Evolutionary conservation across 768 basidiomycete genomes (phyloP).

Genomic region (Aureoboletus auriporus): DNA sequence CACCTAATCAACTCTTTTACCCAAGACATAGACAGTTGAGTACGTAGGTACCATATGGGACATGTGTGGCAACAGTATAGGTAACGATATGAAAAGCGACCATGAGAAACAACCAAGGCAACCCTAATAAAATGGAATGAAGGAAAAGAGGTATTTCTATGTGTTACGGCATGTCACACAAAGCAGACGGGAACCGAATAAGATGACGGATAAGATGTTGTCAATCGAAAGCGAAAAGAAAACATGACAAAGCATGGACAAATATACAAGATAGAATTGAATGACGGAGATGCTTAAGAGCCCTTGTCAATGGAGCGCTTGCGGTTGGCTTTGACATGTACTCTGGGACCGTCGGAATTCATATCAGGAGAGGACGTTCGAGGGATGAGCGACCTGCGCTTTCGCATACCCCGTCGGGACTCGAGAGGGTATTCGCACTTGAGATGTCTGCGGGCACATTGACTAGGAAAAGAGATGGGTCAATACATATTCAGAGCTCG

Average conservation of each 20-base stretch:
- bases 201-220: conserved; percentile 30
- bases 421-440: conserved; percentile 69
- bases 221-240: conserved; percentile 12
- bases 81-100: conserved; percentile 1
- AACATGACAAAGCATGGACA: conserved; percentile 22
- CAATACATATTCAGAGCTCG: conserved; percentile 18
- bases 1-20: too few relatives aligned
- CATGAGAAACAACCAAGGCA: conserved; percentile 14
- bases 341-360: conserved; percentile 22
- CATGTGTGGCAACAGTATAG: background rate
- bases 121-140: background rate
- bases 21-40: background rate
- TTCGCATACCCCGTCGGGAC: conserved; percentile 65
- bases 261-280: conserved; percentile 6
- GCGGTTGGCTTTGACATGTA: conserved; percentile 21
- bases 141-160: conserved; percentile 13
- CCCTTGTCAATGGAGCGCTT: conserved; percentile 28
- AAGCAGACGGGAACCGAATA: conserved; percentile 21
- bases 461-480: conserved; percentile 41
- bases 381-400: conserved; percentile 34
- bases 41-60: background rate
- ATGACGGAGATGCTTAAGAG: conserved; percentile 3
- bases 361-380: conserved; percentile 28
- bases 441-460: conserved; percentile 67
- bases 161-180: conserved; percentile 24